Evolutionary conservation across 1,139 yeast genomes (phyloP).

Genomic region (Spathaspora jeffriesii): DNA sequence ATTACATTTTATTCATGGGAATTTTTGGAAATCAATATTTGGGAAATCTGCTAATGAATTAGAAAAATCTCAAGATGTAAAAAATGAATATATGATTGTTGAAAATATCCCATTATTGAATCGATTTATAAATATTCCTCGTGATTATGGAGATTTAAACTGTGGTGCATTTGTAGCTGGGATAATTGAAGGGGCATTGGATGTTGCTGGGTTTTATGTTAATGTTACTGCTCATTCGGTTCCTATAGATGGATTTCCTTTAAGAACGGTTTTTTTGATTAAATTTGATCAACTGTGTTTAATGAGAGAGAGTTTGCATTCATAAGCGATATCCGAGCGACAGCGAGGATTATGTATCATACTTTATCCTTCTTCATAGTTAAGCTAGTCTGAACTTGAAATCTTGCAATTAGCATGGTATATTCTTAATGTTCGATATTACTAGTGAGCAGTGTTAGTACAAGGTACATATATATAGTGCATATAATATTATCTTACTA

Average conservation of each 20-base stretch:
- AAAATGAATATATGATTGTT: conserved; percentile 82
- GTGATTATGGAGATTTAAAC: conserved; percentile 75
- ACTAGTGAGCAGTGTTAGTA: too few relatives aligned
- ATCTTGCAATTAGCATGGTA: too few relatives aligned
- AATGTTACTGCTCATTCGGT: conserved; percentile 88
- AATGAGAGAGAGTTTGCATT: conserved; percentile 46
- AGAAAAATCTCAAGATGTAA: conserved; percentile 82
- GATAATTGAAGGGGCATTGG: conserved; percentile 85
- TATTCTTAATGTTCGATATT: too few relatives aligned
- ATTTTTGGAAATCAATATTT: conserved; percentile 81
- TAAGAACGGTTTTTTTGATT: conserved; percentile 81
- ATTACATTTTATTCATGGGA: conserved; percentile 79
- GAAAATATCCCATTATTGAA: conserved; percentile 81
- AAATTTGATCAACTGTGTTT: conserved; percentile 67
- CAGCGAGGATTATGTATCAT: too few relatives aligned
- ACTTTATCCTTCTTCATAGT: too few relatives aligned
- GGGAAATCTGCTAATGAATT: conserved; percentile 85
- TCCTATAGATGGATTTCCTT: conserved; percentile 61
- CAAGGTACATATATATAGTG: too few relatives aligned
- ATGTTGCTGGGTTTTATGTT: conserved; percentile 78
- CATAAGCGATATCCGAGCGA: neutral
- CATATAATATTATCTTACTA: neutral
- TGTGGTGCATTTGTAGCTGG: conserved; percentile 93
- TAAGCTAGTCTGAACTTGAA: too few relatives aligned
- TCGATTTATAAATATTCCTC: conserved; percentile 77